Evolutionary conservation across 1,139 yeast genomes (phyloP), one percentile per base, ranked within the genome.

Genomic region (Yueomyces sp.): DNA sequence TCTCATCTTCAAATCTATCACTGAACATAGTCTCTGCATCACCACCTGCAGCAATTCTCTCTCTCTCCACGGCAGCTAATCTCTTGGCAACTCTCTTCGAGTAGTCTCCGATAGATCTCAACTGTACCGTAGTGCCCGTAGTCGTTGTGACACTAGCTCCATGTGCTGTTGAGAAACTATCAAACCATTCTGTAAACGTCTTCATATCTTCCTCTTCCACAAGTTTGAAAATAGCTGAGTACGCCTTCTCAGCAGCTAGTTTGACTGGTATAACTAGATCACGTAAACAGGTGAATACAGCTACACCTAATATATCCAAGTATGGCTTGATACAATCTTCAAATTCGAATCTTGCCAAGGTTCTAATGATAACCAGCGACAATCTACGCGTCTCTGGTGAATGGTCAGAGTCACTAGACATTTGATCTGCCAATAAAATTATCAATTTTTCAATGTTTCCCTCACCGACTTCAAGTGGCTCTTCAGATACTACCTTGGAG

Each of bases 241-340:
- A 89, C 1, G 95, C 89, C 67, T 86, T 86, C 62, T 91, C 98
- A 3, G 96, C 95, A 1, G 97, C 96, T 49, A 91, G 71, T 57
- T 87, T 87, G 52, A 91, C 81, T 3, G 98, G 97, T 54, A 91
- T 85, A 39, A 84, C 69, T 12, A 79, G 72, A 54, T 89, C 96
- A 51, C 98, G 74, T 38, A 91, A 82, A 59, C 94, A 81, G 0
- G 80, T 68, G 59, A 91, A 91, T 2, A 87, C 78, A 27, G 85
- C 71, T 12, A 94, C 85, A 6, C 75, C 86, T 43, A 91, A 53
- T 1, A 66, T 46, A 51, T 79, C 78, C 49, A 78, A 67, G 53
- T 72, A 68, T 8, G 80, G 76, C 43, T 65, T 63, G 39, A 82
- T 63, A 30, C 73, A 60, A 12, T 59, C 60, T 3, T 67, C 70